Evolutionary conservation across 306 rosid species (phyloP), one percentile per base, ranked within the genome.

Genomic region (Corylus heterophylla): DNA sequence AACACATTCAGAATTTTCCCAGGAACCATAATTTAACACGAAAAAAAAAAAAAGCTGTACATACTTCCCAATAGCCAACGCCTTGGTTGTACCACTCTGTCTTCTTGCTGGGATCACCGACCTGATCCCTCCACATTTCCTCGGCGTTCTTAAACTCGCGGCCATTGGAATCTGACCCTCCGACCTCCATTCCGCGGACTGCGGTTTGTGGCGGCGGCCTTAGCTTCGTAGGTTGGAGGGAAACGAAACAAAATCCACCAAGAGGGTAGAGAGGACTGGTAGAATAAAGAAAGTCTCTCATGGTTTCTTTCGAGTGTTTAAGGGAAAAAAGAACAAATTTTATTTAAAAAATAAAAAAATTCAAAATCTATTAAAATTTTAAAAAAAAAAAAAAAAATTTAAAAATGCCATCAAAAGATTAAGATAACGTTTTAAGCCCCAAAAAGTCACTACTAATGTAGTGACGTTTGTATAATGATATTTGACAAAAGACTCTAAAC

Each of bases 121-220:
- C 84, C 51, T 92, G 89, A 74, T 95, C 98, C 12, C 22, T 83
- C 98, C 98, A 95, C 98, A 95, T 95, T 81, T 92, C 97, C 35
- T 85, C 92, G 55, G 96, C 92, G 69, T 75, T 91, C 50, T 71
- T 68, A 86, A 89, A 95, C 31, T 89, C 77, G 22, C 94, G 90
- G 78, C 98, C 98, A 27, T 85, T 83, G 47, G 90, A 86, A 81
- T 95, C 98, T 31, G 56, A 73, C 73, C 98, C 98, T 50, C 80
- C 87, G 76, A 74, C 55, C 64, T 92, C 91, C 97, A 95, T 95
- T 67, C 75, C 59, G 35, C 62, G 14, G 49, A 4, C 72, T 39
- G 50, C 25, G 7, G 35, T 25, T 11, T n/a, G 62, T 37, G 18
- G n/a, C 70, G 70, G 70, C 70, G 20, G 20, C 70, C 72, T 44